Percentiles rank a stretch among this genome's conserved stretches.
phyloP scores from a whole-genome alignment of 1,139 yeast genomes.

The Saccharomycopsis crataegensis region DNA sequence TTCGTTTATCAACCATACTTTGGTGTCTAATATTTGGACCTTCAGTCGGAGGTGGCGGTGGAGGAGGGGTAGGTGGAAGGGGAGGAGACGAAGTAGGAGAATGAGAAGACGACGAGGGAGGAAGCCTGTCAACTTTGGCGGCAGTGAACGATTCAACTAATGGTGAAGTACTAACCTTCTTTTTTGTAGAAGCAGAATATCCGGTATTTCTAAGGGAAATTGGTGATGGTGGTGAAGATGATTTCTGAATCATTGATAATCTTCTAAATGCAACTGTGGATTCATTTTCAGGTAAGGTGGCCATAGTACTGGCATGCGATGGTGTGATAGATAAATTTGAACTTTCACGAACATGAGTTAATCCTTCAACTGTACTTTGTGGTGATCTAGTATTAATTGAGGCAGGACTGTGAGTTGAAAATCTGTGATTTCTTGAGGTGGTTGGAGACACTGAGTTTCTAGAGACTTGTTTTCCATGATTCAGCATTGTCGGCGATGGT shows the following conservation, averaged over 20 bases:
- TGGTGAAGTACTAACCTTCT: conserved; percentile 3
- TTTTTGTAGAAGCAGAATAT: background rate
- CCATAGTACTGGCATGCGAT: conserved; percentile 1
- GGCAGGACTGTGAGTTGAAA: too few species aligned
- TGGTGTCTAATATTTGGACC: too few species aligned
- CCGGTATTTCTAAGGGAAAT: background rate
- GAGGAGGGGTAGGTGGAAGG: too few species aligned
- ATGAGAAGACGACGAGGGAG: background rate
- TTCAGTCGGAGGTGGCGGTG: too few species aligned
- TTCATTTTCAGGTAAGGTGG: background rate
- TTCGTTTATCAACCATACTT: too few species aligned
- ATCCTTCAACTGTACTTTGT: too few species aligned
- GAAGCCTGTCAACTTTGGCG: background rate
- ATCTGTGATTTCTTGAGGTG: too few species aligned
- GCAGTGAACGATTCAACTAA: conserved; percentile 7
- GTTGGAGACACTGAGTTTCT: too few species aligned
- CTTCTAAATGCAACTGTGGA: conserved; percentile 5
- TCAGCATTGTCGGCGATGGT: background rate
- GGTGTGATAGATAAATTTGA: background rate
- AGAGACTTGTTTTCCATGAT: too few species aligned
- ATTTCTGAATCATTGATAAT: conserved; percentile 8
- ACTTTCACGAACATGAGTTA: background rate
- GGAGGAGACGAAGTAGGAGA: background rate
- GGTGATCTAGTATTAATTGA: too few species aligned
- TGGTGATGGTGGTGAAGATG: background rate